Evolutionary conservation across 2,329 filamentous ascomycete genomes (phyloP), one percentile per base, ranked within the genome.

Genomic region (Diaporthe humulicola): DNA sequence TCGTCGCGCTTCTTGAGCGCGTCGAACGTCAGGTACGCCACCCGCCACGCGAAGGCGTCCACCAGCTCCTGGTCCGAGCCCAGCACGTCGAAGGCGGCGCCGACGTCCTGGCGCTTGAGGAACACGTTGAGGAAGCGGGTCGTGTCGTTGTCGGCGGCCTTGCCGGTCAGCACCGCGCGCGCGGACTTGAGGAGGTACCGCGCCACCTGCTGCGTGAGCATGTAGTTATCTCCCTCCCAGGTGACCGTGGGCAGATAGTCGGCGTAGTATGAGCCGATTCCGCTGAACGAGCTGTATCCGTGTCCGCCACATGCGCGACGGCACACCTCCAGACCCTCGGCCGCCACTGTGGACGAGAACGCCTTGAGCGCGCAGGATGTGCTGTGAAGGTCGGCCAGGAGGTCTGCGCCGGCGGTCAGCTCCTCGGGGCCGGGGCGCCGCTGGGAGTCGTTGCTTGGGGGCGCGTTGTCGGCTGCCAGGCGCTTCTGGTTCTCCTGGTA

Each of bases 201-300:
- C 3, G 92, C 92, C 3, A 95, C 93, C 84, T 95, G 93, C 82
- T 95, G 93, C 14, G 93, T 94, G 75, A 95, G 86, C 93, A 95
- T 95, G 86, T 94, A 95, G 86, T 94, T 95, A 85, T 95, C 93
- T 58, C 93, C 93, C 81, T 95, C 93, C 91, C 92, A 94, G 14
- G 93, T 94, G 5, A 87, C 85, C 4, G 84, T 85, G n/a, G 94
- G 93, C 1, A 95, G 87, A 81, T 95, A 95, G 82, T 95, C 93
- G 38, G 93, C 88, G 79, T 95, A 95, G 89, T 90, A 94, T 25
- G 89, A 85, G 1, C 93, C 93, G 78, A 96, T 94, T n/a, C 94
- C 94, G 72, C 91, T 91, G 85, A 95, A 94, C 79, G 88, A 91
- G 72, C 89, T 92, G 86, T 95, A 95, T 61, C 93, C 93, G 81